Base-by-base conservation (phyloP, 176 grass and related monocot genomes). In the Areca catechu region DNA sequence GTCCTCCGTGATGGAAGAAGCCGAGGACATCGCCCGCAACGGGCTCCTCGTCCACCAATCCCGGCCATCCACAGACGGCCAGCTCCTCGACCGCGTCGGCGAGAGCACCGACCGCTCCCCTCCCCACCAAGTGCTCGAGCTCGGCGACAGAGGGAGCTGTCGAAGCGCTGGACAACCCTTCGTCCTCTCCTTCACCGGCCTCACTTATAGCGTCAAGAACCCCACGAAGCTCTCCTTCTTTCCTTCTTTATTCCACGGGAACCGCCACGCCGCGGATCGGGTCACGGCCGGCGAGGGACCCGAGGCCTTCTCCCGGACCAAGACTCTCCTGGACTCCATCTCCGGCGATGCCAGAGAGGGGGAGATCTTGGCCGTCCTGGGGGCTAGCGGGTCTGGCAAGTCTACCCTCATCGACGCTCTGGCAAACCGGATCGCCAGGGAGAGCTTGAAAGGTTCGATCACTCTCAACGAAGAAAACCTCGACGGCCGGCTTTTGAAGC, bases 391-490 rank as follows among this genome's bases (percentile, higher is more conserved):
- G 5, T 90, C 86, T 28, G 91, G 91, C 80, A 96, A 96, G 67
- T 96, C 91, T 15, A 96, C 91, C 18, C 83, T 96, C 24, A 96
- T 96, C 53, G 91, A 96, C 61, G 91, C 86, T 14, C 83, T 96
- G 5, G 91, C 91, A 20, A 82, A 90, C 77, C 83, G 83, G 19
- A 96, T 96, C 49, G 76, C 83, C 19, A 70, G 81, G 49, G 80
- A 66, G 56, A 79, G 83, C 65, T 78, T 96, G 53, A 81, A 87
- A 79, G 91, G 91, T 51, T 50, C 50, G 56, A 63, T 86, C 54
- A 85, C 83, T 74, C 71, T 96, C 58, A 96, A 96, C 51, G 80
- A 86, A 24, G 91, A 90, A 76, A 53, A 67, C 15, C 80, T 96
- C 22, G 79, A 79, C 0, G 76, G 71, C 49, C 65, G 60, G 54